Evolutionary conservation across 306 rosid species (phyloP).

Genomic region (Adenanthera pavonina): DNA sequence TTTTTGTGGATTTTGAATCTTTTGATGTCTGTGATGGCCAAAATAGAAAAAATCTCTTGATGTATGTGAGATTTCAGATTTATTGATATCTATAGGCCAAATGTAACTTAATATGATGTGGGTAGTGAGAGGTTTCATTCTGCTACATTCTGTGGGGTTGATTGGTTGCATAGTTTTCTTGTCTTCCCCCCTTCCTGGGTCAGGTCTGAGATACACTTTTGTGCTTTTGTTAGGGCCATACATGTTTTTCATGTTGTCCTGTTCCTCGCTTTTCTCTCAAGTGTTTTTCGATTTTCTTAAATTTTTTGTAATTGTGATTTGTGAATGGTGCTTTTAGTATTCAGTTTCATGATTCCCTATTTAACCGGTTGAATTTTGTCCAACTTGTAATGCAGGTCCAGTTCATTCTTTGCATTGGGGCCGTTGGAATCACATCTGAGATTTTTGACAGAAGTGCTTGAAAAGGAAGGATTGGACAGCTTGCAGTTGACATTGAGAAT

Average conservation of each 20-base stretch:
- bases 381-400: slow-evolving; percentile 25
- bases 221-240: not conserved
- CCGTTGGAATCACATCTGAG: not conserved
- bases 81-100: not conserved
- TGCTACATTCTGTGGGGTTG: slow-evolving; percentile 23
- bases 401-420: slow-evolving; percentile 8
- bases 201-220: not conserved
- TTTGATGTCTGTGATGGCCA: not conserved
- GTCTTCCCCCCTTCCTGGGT: not conserved
- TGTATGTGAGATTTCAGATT: not conserved
- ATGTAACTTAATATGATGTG: not conserved
- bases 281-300: not conserved
- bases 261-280: not conserved
- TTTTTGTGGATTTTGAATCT: not conserved
- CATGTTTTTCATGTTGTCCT: slow-evolving; percentile 3
- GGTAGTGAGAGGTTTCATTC: slow-evolving; percentile 2
- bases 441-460: not conserved
- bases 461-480: not conserved
- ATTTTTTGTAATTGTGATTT: slow-evolving; percentile 6
- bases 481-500: not conserved
- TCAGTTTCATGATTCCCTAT: slow-evolving; percentile 12
- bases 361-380: not conserved
- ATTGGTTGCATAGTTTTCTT: not conserved
- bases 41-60: not conserved
- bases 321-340: not conserved